A percentile compares a stretch with the other conserved stretches of the same genome.
Conservation (phyloP, 805 yeast species). For the Pichia membranifaciens region DNA sequence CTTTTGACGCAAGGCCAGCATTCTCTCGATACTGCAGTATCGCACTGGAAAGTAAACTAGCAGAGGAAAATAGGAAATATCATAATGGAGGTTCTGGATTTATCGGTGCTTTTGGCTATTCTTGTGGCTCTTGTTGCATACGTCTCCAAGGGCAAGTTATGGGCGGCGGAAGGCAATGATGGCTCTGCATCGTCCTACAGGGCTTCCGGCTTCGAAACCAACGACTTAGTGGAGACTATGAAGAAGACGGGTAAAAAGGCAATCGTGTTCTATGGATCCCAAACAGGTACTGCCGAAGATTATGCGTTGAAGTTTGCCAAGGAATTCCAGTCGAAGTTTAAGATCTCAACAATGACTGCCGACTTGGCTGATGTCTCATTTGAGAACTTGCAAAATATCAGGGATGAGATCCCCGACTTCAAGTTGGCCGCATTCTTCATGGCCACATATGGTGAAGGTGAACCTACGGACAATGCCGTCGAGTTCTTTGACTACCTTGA, state of each 20-base stretch:
- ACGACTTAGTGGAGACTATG: constrained; percentile 57
- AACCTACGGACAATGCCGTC: constrained; percentile 92
- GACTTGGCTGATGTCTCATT: constrained; percentile 87
- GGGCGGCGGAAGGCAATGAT: constrained; percentile 33
- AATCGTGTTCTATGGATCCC: constrained; percentile 84
- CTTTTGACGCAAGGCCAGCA: too few relatives aligned
- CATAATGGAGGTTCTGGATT: constrained; percentile 69
- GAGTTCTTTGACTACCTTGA: constrained; percentile 68
- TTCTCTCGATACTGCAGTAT: neutral
- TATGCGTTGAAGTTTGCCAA: constrained; percentile 87
- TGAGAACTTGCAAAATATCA: constrained; percentile 64
- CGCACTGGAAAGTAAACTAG: neutral
- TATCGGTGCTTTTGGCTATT: constrained; percentile 59
- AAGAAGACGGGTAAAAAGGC: constrained; percentile 63
- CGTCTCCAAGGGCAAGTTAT: constrained; percentile 55
- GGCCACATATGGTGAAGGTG: constrained; percentile 98
- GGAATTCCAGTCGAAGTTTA: constrained; percentile 77
- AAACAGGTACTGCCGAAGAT: constrained; percentile 98
- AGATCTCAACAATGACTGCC: constrained; percentile 75
- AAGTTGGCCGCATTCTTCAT: constrained; percentile 52
- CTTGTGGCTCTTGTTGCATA: constrained; percentile 62
- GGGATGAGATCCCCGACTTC: constrained; percentile 53
- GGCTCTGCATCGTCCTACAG: constrained; percentile 19
- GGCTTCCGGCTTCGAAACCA: constrained; percentile 28
- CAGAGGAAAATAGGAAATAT: neutral